A percentile compares a stretch with the other conserved stretches of the same genome.
phyloP scores from a whole-genome alignment of 2,329 filamentous ascomycete species.

The Aspergillus sp. region DNA sequence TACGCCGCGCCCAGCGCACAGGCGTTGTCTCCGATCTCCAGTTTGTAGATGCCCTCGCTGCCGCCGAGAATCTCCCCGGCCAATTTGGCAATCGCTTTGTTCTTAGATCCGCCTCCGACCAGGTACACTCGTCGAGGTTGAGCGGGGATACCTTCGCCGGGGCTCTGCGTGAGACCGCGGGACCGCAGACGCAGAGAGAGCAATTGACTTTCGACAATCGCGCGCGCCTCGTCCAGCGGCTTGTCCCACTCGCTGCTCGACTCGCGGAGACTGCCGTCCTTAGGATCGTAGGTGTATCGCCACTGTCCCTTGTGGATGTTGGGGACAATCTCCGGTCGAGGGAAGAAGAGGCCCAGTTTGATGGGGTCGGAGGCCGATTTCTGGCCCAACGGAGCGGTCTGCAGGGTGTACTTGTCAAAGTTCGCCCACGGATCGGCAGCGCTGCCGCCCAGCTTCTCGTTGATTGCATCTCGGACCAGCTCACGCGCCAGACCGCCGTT shows the following conservation, averaged over 20 bases:
- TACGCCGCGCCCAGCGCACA: conserved; percentile 93
- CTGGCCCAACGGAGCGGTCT: conserved; percentile 69
- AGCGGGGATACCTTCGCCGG: conserved; percentile 61
- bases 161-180: conserved; percentile 67
- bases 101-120: conserved; percentile 86
- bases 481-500: conserved; percentile 94
- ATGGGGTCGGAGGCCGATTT: conserved; percentile 57
- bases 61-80: conserved; percentile 87
- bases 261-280: conserved; percentile 54
- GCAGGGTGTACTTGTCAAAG: conserved; percentile 74
- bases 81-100: conserved; percentile 82
- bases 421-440: conserved; percentile 65
- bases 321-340: conserved; percentile 91
- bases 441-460: conserved; percentile 48
- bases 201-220: conserved; percentile 92
- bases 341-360: conserved; percentile 92
- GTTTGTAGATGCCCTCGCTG: conserved; percentile 83
- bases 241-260: conserved; percentile 54
- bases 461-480: conserved; percentile 78
- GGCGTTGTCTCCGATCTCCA: conserved; percentile 93
- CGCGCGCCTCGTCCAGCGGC: conserved; percentile 72
- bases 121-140: conserved; percentile 91
- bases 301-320: conserved; percentile 84
- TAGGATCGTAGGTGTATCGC: conserved; percentile 66
- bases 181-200: conserved; percentile 87